phyloP scores from a whole-genome alignment of 371 early-diverging fungal species.

The Vairimorpha apis region DNA sequence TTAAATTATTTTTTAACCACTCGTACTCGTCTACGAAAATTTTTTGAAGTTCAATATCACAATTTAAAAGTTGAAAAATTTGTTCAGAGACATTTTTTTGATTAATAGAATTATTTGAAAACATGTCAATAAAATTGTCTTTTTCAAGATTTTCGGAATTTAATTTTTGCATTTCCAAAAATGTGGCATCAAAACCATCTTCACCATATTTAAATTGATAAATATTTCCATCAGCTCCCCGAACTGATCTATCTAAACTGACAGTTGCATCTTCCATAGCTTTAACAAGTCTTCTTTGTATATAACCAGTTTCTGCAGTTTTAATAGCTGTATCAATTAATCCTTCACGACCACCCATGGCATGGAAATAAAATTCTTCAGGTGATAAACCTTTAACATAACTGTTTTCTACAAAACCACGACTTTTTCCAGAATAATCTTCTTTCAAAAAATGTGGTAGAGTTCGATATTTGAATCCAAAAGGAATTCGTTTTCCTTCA shows the following conservation, averaged over 20 bases:
- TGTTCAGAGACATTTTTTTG: conserved; percentile 11
- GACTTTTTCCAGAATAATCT: conserved; percentile 86
- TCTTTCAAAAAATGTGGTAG: conserved; percentile 95
- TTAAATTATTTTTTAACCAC: conserved; percentile 20
- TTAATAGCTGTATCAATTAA: conserved; percentile 95
- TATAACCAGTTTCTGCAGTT: conserved; percentile 98
- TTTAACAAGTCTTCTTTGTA: conserved; percentile 96
- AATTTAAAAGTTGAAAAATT: conserved; percentile 30
- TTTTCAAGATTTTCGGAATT: conserved; percentile 20
- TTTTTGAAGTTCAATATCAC: conserved; percentile 40
- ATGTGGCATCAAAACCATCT: conserved; percentile 91
- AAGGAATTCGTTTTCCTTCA: conserved; percentile 95
- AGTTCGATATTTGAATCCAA: conserved; percentile 85
- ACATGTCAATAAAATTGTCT: conserved; percentile 45
- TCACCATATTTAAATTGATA: conserved; percentile 93
- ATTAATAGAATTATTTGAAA: not conserved
- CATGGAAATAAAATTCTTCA: conserved; percentile 98
- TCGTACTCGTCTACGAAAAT: conserved; percentile 33
- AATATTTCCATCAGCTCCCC: conserved; percentile 81
- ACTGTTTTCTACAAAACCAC: conserved; percentile 95
- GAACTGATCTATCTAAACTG: conserved; percentile 90
- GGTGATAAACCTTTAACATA: conserved; percentile 93
- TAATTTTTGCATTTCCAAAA: conserved; percentile 73
- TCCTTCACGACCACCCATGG: conserved; percentile 99
- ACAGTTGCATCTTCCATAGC: conserved; percentile 94